A percentile compares a stretch with the other conserved stretches of the same genome.
Evolutionary conservation across 2,329 filamentous ascomycete genomes (phyloP).

Genomic region (Ascochyta viciae-villosae): DNA sequence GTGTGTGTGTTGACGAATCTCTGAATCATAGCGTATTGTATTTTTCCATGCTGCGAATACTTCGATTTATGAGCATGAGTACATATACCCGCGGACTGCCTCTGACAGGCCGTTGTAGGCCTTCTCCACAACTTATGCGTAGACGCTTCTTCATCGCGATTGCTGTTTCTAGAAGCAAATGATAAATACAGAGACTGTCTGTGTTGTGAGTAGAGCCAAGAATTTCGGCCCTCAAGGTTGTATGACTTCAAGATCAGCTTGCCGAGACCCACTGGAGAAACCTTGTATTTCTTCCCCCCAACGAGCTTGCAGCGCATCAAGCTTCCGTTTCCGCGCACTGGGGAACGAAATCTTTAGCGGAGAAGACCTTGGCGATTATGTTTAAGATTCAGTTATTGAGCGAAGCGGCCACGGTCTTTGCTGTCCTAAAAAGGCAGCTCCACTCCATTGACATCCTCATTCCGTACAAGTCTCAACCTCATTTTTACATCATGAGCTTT

Average conservation of each 20-base stretch:
- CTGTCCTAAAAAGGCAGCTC: background rate
- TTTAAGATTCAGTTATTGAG: background rate
- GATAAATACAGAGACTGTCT: background rate
- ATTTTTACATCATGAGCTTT: background rate
- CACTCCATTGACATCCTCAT: background rate
- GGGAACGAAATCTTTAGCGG: background rate
- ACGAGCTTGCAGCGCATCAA: background rate
- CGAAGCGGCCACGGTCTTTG: background rate
- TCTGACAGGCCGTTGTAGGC: background rate
- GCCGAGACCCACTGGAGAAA: background rate
- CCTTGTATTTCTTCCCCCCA: background rate
- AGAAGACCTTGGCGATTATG: background rate
- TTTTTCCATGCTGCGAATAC: background rate
- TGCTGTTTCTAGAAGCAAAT: background rate
- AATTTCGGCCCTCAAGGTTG: background rate
- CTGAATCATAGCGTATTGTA: background rate
- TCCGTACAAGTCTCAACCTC: background rate
- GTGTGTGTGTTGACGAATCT: constrained; percentile 3
- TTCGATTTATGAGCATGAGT: background rate
- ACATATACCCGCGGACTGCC: background rate
- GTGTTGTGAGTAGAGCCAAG: background rate
- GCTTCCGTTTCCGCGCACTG: background rate
- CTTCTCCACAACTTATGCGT: background rate
- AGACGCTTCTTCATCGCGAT: background rate
- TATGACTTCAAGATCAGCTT: constrained; percentile 3